Base-by-base conservation (phyloP, 2,329 filamentous ascomycete species). In the Teratosphaeria viscida region DNA sequence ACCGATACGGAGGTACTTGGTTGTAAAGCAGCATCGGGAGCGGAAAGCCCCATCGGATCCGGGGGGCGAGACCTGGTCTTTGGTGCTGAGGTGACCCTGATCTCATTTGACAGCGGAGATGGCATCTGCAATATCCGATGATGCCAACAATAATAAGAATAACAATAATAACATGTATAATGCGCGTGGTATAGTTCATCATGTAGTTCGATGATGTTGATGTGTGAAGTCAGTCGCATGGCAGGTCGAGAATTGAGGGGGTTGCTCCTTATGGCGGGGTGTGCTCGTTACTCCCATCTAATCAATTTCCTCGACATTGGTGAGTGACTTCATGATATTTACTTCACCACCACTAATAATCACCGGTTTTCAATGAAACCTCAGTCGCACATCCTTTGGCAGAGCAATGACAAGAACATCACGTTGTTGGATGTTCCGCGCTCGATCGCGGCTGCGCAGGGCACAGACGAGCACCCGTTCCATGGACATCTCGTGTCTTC, bases 401-500 rank as follows among this genome's bases (percentile, higher is more conserved):
- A 80, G 60, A 84, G 79, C 63, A 66, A 71, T 1, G 74, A 77
- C 3, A 68, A 73, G 55, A 77, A 80, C 54, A 72, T 86, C 57
- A 76, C 83, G 26, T 71, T 90, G 29, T 71, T 91, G 57, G 88
- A 92, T 67, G 82, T 90, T 54, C 87, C 88, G 27, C 76, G 78
- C 19, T 89, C 88, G 1, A 81, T 91, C 47, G 85, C 88, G 64
- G 78, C 83, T 61, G 83, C 82, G 19, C 88, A 91, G 72, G 78
- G 79, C 37, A 74, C 75, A 12, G 69, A 74, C 6, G 73, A 72
- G 34, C 66, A 76, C 37, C 61, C 65, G 26, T 71, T 74, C 71
- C 59, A 67, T 67, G 62, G 78, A 77, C 60, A 73, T 71, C 66
- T 77, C 67, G 61, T 78, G 27, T 85, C 82, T 7, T 75, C 71